These are phyloP conservation scores for Fusarium proliferatum DNA, from an alignment of 2,329 filamentous ascomycete genomes.

Conservation along the genomic window DNA sequence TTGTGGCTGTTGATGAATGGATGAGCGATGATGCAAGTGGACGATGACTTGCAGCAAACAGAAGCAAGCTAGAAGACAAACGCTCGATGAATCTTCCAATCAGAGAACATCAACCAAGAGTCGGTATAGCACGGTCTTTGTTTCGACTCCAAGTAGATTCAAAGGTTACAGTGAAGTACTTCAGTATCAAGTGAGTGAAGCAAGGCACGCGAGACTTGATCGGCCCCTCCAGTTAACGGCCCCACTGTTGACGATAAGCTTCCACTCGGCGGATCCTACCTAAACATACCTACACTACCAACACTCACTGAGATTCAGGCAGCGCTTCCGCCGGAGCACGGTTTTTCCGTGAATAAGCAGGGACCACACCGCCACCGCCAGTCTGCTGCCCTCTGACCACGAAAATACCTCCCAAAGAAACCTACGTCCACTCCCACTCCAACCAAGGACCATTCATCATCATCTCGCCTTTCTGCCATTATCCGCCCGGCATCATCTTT, in stretches of 20 bases:
- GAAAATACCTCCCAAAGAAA: conserved; percentile 41
- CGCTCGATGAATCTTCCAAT: neutral
- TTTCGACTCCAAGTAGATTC: neutral
- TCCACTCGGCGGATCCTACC: neutral
- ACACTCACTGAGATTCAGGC: neutral
- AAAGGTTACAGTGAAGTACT: conserved; percentile 4
- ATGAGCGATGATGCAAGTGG: conserved; percentile 37
- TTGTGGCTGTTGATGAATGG: conserved; percentile 3
- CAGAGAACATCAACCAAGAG: neutral
- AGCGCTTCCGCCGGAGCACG: conserved; percentile 1
- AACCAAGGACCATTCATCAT: conserved; percentile 9
- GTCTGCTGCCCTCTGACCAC: conserved; percentile 18
- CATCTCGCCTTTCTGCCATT: conserved; percentile 21
- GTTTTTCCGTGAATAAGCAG: conserved; percentile 41
- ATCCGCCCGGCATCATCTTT: conserved; percentile 25
- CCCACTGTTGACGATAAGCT: conserved; percentile 38
- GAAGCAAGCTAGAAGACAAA: neutral
- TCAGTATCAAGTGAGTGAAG: conserved; percentile 13
- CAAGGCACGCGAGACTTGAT: conserved; percentile 18
- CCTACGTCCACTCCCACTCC: conserved; percentile 17
- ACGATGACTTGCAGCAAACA: conserved; percentile 27
- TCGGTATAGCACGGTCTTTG: neutral
- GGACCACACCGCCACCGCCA: conserved; percentile 43
- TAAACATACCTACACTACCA: neutral
- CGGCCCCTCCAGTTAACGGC: conserved; percentile 22